Evolutionary conservation across 2,329 filamentous ascomycete genomes (phyloP).

Genomic region (Metarhizium sp.): DNA sequence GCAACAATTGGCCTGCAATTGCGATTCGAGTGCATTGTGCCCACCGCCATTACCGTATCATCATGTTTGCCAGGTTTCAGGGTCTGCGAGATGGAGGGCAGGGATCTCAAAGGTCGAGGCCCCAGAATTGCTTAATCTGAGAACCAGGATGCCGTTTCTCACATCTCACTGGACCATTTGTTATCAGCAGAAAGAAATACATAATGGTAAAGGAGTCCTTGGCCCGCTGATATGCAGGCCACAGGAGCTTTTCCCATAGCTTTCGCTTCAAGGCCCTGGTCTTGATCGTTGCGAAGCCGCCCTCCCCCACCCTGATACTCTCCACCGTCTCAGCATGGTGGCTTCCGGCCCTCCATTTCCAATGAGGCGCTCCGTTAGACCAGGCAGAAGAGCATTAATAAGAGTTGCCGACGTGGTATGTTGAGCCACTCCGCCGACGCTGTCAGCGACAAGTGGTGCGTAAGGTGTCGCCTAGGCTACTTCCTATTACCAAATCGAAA

Average conservation of each 20-base stretch:
- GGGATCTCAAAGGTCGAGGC: neutral
- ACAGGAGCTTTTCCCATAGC: neutral
- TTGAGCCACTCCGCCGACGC: neutral
- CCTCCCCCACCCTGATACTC: neutral
- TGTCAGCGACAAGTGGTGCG: constrained; percentile 2
- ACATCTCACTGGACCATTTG: constrained; percentile 5
- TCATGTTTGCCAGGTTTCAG: neutral
- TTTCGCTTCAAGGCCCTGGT: neutral
- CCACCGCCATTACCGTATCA: neutral
- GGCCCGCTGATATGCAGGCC: constrained; percentile 4
- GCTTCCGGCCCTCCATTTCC: neutral
- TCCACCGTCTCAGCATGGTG: neutral
- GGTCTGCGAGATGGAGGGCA: neutral
- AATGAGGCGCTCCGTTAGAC: neutral
- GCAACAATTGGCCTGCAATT: neutral
- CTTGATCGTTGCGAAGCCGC: neutral
- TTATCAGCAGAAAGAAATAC: constrained; percentile 28
- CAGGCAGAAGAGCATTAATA: neutral
- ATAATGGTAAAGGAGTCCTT: constrained; percentile 21
- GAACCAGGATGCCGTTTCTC: constrained; percentile 1
- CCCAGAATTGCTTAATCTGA: constrained; percentile 1
- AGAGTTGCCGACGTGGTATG: neutral
- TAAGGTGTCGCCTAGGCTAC: neutral
- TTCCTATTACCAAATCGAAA: constrained; percentile 40
- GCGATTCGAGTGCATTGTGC: neutral